Evolutionary conservation across 805 yeast species (phyloP), one percentile per base, ranked within the genome.

Genomic region (Saturnispora ahearnii): DNA sequence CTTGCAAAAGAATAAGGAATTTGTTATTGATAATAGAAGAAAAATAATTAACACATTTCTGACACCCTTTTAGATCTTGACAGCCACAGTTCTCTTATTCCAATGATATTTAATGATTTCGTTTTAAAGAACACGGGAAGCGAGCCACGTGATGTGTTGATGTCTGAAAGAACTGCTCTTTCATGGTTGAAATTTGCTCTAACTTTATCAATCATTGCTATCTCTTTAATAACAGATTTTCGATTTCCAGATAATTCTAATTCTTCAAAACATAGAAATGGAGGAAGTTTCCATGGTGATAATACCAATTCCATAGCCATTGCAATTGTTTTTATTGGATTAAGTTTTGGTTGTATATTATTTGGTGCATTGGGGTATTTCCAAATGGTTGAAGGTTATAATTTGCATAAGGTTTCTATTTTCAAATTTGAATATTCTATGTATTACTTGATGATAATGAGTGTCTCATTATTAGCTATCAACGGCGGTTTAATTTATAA

Each of bases 91-190:
- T 13, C 32, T 7, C 26, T 37, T 21, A 9, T 34, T 18, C 12
- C n/a, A 12, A 42, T 36, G 46, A 41, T 47, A 11, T 24, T 47
- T 2, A 38, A 47, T 22, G 58, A 53, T 44, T 41, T 67, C 32
- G 54, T 67, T 9, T 53, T 70, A 43, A 57, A 62, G 40, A 68
- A 72, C 38, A 59, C 65, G 15, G 62, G 70, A 6, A 69, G 74
- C 2, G 81, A 77, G 56, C 79, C 81, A 0, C 62, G 82, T 41
- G 82, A 77, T 59, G 73, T 73, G 10, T 59, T 76, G 13, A 78
- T 76, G 65, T 69, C 73, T 50, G 82, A 77, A 55, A 62, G 81
- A 36, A 77, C 81, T 3, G 71, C 76, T 24, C 59, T 77, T 18
- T 65, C 76, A 26, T 76, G 77, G 64, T 59, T 76, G 37, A 63